Percentiles rank a stretch among this genome's conserved stretches.
These are phyloP conservation scores for Aureobasidium sp. DNA, from an alignment of 2,329 filamentous ascomycete genomes.

Conservation along the genomic window DNA sequence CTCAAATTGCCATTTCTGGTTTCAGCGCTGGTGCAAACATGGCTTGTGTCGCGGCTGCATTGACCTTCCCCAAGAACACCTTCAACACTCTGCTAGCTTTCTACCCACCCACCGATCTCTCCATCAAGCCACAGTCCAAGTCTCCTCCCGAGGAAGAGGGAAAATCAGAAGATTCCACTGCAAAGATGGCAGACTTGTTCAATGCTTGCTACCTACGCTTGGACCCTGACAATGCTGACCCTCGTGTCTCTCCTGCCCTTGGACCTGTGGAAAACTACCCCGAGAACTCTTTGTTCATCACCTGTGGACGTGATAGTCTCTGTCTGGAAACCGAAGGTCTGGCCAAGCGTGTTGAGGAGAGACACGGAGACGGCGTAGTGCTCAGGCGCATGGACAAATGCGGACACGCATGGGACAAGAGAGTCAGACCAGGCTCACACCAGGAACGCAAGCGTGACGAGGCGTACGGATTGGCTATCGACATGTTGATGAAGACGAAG, in stretches of 20 bases:
- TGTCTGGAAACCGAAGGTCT: slow-evolving; percentile 31
- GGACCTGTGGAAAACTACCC: slow-evolving; percentile 24
- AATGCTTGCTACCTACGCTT: slow-evolving; percentile 28
- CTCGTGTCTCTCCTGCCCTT: slow-evolving; percentile 31
- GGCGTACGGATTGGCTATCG: slow-evolving; percentile 27
- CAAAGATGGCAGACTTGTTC: slow-evolving; percentile 24
- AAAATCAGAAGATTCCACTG: slow-evolving; percentile 18
- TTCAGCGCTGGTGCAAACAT: slow-evolving; percentile 38
- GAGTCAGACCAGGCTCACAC: slow-evolving; percentile 24
- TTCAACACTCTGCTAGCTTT: slow-evolving; percentile 30
- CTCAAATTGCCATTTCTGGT: slow-evolving; percentile 29
- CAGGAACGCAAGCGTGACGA: slow-evolving; percentile 25
- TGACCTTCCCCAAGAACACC: slow-evolving; percentile 26
- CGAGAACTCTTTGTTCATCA: slow-evolving; percentile 28
- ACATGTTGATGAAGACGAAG: slow-evolving; percentile 16
- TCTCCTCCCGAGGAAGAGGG: slow-evolving; percentile 23
- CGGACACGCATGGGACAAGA: slow-evolving; percentile 35
- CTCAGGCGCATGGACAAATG: slow-evolving; percentile 25
- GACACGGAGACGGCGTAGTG: slow-evolving; percentile 20
- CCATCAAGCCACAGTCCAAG: slow-evolving; percentile 25
- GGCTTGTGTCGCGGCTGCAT: slow-evolving; percentile 29
- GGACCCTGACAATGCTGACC: slow-evolving; percentile 24
- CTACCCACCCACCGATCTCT: slow-evolving; percentile 31
- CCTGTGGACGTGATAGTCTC: slow-evolving; percentile 32
- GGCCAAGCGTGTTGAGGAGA: slow-evolving; percentile 24